phyloP scores from a whole-genome alignment of 2,329 filamentous ascomycete genomes.

The Thyridium curvatum region DNA sequence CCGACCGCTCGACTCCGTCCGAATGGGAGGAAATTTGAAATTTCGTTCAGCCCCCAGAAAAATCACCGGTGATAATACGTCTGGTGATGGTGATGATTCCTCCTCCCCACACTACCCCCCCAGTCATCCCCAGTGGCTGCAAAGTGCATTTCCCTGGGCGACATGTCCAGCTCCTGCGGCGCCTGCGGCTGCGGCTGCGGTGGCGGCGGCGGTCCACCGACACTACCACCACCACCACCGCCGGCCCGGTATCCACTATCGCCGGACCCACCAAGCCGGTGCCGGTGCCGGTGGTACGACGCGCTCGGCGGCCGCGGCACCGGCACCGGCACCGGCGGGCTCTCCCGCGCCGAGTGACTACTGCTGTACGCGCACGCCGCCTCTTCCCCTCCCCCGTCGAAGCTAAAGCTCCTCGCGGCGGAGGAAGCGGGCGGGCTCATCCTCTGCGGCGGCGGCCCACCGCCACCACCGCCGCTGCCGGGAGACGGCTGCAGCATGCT shows the following conservation, averaged over 20 bases:
- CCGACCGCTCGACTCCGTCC: no score
- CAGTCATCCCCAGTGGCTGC: constrained; percentile 2
- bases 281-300: not conserved
- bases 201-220: no score
- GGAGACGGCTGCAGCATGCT: constrained; percentile 19
- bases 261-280: not conserved
- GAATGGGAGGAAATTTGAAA: no score
- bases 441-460: constrained; percentile 1
- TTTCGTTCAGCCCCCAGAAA: no score
- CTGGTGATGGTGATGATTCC: constrained; percentile 7
- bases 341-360: no score
- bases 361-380: no score
- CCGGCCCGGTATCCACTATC: not conserved
- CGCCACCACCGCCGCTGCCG: not conserved
- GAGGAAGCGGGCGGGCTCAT: constrained; percentile 1
- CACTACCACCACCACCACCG: no score
- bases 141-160: no score
- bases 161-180: constrained; percentile 6
- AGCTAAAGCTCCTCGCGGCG: not conserved
- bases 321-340: not conserved
- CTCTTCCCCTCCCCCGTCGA: not conserved
- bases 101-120: not conserved
- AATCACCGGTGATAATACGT: constrained; percentile 7
- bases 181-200: constrained; percentile 2
- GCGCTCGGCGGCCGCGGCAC: not conserved